A percentile compares a stretch with the other conserved stretches of the same genome.
phyloP scores from a whole-genome alignment of 2,329 filamentous ascomycete species.

The Clonostachys solani region DNA sequence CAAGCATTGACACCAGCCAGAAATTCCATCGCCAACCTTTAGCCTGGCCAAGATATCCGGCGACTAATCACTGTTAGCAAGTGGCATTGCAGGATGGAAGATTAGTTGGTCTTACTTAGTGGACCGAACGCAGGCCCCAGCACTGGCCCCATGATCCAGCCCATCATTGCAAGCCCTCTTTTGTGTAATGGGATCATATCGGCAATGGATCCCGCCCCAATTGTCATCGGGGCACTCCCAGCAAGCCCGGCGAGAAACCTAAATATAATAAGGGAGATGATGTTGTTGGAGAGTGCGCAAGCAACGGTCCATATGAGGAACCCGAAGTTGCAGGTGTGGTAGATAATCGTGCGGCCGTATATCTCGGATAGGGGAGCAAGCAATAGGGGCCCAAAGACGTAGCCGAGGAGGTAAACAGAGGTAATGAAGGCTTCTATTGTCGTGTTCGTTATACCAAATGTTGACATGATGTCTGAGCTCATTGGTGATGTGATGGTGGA shows the following conservation, averaged over 20 bases:
- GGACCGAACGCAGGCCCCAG: constrained; percentile 44
- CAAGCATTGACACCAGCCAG: constrained; percentile 40
- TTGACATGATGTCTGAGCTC: constrained; percentile 40
- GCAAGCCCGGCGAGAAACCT: constrained; percentile 36
- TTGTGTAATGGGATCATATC: constrained; percentile 42
- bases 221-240: constrained; percentile 33
- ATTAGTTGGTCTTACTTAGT: constrained; percentile 22
- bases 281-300: constrained; percentile 44
- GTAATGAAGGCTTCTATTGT: constrained; percentile 34
- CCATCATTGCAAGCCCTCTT: constrained; percentile 42
- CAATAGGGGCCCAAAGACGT: constrained; percentile 46
- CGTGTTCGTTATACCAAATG: constrained; percentile 40
- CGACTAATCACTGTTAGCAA: constrained; percentile 19
- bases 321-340: constrained; percentile 38
- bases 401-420: constrained; percentile 42
- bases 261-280: constrained; percentile 38
- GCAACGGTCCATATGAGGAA: constrained; percentile 47
- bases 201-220: constrained; percentile 45
- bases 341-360: constrained; percentile 37
- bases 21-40: constrained; percentile 49
- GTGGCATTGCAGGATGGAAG: constrained; percentile 17
- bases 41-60: constrained; percentile 34
- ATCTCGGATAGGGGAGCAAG: constrained; percentile 49
- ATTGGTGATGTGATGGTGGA: constrained; percentile 55
- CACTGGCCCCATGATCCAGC: constrained; percentile 42